These are phyloP conservation scores for Glycyrrhiza uralensis DNA, from an alignment of 306 rosid genomes.

Conservation along the genomic window DNA sequence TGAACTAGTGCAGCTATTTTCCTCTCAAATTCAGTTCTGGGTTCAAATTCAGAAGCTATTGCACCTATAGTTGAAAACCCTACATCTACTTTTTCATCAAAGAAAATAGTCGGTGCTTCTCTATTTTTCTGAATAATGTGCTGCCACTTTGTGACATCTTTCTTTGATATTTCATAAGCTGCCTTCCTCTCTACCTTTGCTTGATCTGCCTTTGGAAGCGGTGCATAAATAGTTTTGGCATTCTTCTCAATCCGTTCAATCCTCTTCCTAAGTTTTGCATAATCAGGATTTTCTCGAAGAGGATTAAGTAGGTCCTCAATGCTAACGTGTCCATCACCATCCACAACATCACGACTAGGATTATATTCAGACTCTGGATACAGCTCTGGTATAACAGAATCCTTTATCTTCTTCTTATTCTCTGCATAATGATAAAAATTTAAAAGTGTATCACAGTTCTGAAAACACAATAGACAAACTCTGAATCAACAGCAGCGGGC, in stretches of 20 bases:
- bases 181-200: slow-evolving; percentile 64
- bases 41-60: slow-evolving; percentile 83
- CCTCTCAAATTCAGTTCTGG: slow-evolving; percentile 85
- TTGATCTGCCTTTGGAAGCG: slow-evolving; percentile 62
- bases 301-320: slow-evolving; percentile 63
- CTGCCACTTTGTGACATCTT: slow-evolving; percentile 70
- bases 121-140: slow-evolving; percentile 71
- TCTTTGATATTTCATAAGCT: slow-evolving; percentile 57
- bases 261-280: slow-evolving; percentile 59
- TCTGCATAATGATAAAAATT: slow-evolving; percentile 30
- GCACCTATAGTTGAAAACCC: slow-evolving; percentile 87
- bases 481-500: background rate
- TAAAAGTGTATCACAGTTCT: background rate
- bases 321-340: slow-evolving; percentile 62
- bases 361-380: slow-evolving; percentile 90
- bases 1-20: slow-evolving; percentile 69
- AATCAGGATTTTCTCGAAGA: slow-evolving; percentile 60
- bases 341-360: slow-evolving; percentile 68
- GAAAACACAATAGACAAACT: background rate
- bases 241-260: slow-evolving; percentile 41
- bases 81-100: slow-evolving; percentile 59
- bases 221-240: slow-evolving; percentile 48
- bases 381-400: slow-evolving; percentile 54
- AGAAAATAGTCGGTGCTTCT: slow-evolving; percentile 64
- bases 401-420: slow-evolving; percentile 49